Evolutionary conservation across 257 asterid species (phyloP).

Genomic region (Ilex aquifolium): DNA sequence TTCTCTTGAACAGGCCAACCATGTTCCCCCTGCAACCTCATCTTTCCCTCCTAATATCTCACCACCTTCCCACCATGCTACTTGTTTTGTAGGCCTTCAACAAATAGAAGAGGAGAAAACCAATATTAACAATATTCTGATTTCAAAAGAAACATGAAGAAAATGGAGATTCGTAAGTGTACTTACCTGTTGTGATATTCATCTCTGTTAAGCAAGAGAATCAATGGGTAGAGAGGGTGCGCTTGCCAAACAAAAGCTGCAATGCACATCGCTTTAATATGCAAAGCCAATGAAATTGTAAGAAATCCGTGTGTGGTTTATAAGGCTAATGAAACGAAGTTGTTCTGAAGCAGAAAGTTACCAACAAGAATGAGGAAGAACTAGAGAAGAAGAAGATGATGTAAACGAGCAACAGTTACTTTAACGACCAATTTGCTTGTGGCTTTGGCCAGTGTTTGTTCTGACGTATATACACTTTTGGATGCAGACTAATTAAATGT

Average conservation of each 20-base stretch:
- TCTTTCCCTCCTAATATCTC: slow-evolving; percentile 66
- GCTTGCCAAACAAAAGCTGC: slow-evolving; percentile 66
- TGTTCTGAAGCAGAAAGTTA: too few relatives aligned
- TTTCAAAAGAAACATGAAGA: not conserved
- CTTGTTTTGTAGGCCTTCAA: slow-evolving; percentile 60
- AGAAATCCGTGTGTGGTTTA: too few relatives aligned
- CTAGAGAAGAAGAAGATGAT: too few relatives aligned
- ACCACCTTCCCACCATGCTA: slow-evolving; percentile 67
- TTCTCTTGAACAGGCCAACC: slow-evolving; percentile 62
- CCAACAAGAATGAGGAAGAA: too few relatives aligned
- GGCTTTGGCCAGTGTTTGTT: too few relatives aligned
- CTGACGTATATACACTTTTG: too few relatives aligned
- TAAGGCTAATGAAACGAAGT: too few relatives aligned
- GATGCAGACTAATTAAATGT: too few relatives aligned
- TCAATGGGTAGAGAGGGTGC: slow-evolving; percentile 52
- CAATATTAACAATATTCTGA: not conserved
- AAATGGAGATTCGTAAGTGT: too few relatives aligned
- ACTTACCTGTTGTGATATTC: slow-evolving; percentile 63
- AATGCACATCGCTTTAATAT: slow-evolving; percentile 41
- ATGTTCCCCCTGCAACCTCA: slow-evolving; percentile 67
- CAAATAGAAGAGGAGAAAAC: not conserved
- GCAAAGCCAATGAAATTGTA: too few relatives aligned
- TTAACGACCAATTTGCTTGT: too few relatives aligned
- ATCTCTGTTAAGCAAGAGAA: slow-evolving; percentile 70
- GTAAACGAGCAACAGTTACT: too few relatives aligned